A percentile compares a stretch with the other conserved stretches of the same genome.
Evolutionary conservation across 2,329 filamentous ascomycete genomes (phyloP).

Genomic region (Metarhizium rileyi): DNA sequence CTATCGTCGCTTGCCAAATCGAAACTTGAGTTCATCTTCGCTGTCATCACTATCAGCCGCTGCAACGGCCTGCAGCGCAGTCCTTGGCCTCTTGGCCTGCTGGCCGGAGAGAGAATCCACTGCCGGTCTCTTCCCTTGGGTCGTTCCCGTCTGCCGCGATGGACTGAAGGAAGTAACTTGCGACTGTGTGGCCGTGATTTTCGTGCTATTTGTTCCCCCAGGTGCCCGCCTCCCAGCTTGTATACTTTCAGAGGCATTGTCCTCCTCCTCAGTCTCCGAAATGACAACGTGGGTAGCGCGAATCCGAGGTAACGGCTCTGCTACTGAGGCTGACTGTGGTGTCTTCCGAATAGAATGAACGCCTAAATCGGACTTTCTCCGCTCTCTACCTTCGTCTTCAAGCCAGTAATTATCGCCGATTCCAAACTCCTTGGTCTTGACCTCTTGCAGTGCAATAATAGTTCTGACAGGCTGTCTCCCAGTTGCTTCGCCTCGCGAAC

Average conservation of each 20-base stretch:
- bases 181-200: slow-evolving; percentile 17
- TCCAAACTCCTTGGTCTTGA: slow-evolving; percentile 60
- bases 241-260: slow-evolving; percentile 1
- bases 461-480: slow-evolving; percentile 37
- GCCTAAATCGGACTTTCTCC: slow-evolving; percentile 14
- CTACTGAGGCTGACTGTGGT: neutral
- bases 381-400: slow-evolving; percentile 34
- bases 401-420: slow-evolving; percentile 72
- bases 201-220: slow-evolving; percentile 15
- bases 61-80: slow-evolving; percentile 24
- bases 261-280: slow-evolving; percentile 25
- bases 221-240: slow-evolving; percentile 3
- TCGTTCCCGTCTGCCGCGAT: slow-evolving; percentile 12
- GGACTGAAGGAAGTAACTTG: slow-evolving; percentile 21
- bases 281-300: slow-evolving; percentile 17
- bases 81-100: slow-evolving; percentile 22
- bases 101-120: slow-evolving; percentile 19
- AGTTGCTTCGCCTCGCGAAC: slow-evolving; percentile 40
- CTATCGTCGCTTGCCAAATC: slow-evolving; percentile 41
- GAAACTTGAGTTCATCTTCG: slow-evolving; percentile 47
- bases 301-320: slow-evolving; percentile 9
- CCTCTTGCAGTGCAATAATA: slow-evolving; percentile 64
- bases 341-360: neutral
- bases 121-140: slow-evolving; percentile 25
- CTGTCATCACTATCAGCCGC: slow-evolving; percentile 36